Conservation (phyloP, 208 protist species). For the Strigomonas oncopelti region DNA sequence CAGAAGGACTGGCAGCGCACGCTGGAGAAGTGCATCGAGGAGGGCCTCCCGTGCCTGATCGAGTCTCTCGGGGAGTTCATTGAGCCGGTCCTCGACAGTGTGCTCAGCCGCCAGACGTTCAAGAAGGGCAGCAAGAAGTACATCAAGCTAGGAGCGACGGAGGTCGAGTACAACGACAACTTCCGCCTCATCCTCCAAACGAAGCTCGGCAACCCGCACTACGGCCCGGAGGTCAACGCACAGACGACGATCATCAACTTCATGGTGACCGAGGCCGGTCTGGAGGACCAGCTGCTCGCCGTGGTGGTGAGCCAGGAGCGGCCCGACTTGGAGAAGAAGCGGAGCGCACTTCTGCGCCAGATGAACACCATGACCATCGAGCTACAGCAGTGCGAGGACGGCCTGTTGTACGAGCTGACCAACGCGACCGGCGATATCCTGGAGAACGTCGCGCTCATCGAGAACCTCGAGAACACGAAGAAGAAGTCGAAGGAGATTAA, state of each 20-base stretch:
- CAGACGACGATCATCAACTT: conserved; percentile 99
- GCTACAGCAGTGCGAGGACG: conserved; percentile 96
- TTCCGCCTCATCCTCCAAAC: conserved; percentile 98
- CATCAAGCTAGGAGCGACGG: conserved; percentile 96
- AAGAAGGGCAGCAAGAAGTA: conserved; percentile 87
- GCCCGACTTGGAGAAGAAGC: conserved; percentile 96
- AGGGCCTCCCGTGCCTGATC: conserved; percentile 91
- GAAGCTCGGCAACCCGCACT: conserved; percentile 98
- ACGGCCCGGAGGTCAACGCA: conserved; percentile 98
- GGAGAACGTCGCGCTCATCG: conserved; percentile 94
- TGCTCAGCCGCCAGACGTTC: conserved; percentile 94
- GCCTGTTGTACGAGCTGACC: conserved; percentile 93
- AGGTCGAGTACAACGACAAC: conserved; percentile 94
- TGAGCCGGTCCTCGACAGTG: conserved; percentile 96
- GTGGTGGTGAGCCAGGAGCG: conserved; percentile 97
- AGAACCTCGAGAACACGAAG: conserved; percentile 97
- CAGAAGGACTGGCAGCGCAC: conserved; percentile 89
- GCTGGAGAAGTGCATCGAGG: conserved; percentile 91
- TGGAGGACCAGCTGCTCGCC: conserved; percentile 98
- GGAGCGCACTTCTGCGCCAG: conserved; percentile 90
- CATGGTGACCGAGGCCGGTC: conserved; percentile 96
- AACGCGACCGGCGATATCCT: conserved; percentile 96
- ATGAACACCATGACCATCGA: conserved; percentile 99
- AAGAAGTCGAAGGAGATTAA: conserved; percentile 95
- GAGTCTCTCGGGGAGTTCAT: conserved; percentile 96